Conservation (phyloP, 2,329 filamentous ascomycete species). For the Pseudopithomyces chartarum region DNA sequence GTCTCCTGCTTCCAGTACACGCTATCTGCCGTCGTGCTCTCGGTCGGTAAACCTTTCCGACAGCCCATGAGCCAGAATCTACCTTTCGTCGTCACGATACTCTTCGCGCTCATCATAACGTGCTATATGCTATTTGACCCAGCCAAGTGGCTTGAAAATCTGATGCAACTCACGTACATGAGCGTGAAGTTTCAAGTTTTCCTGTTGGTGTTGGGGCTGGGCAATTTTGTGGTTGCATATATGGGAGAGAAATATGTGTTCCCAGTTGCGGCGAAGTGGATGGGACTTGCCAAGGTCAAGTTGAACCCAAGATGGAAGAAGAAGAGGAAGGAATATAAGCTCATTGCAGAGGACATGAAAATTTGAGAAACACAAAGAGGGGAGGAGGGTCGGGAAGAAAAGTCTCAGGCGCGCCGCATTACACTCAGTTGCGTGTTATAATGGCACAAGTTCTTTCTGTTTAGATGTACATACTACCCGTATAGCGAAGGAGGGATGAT, state of each 20-base stretch:
- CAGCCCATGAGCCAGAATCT: constrained; percentile 79
- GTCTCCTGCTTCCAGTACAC: constrained; percentile 95
- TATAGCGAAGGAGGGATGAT: no score
- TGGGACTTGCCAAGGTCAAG: constrained; percentile 67
- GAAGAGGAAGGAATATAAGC: constrained; percentile 85
- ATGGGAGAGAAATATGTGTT: constrained; percentile 74
- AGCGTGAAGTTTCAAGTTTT: constrained; percentile 73
- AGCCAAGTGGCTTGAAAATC: constrained; percentile 66
- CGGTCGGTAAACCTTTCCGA: constrained; percentile 88
- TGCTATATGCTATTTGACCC: constrained; percentile 82
- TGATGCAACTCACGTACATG: constrained; percentile 89
- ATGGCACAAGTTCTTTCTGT: no score
- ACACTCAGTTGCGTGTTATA: no score
- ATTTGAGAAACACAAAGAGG: constrained; percentile 18
- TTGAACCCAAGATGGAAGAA: constrained; percentile 66
- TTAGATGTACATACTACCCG: no score
- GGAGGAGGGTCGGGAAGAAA: no score
- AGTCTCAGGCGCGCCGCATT: no score
- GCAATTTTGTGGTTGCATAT: constrained; percentile 73
- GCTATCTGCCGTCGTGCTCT: constrained; percentile 84
- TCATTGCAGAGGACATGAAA: constrained; percentile 57
- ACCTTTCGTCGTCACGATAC: constrained; percentile 81
- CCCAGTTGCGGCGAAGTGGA: constrained; percentile 66
- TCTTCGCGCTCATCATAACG: constrained; percentile 68
- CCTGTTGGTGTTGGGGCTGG: constrained; percentile 70